Conservation (phyloP, 176 grass and related monocot species). For the Oryza coarctata region DNA sequence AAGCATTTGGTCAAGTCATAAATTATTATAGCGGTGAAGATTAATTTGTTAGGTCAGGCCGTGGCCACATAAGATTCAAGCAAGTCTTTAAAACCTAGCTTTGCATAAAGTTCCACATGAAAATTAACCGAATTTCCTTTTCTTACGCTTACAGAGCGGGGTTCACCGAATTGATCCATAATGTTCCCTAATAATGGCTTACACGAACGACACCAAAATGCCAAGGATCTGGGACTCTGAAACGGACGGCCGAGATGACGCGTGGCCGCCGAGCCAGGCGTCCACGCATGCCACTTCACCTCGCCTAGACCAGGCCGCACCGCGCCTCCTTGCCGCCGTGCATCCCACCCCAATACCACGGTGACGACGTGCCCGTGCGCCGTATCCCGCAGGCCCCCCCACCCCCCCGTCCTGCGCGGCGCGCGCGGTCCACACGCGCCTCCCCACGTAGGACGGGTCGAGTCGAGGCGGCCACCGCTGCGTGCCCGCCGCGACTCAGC, state of each 20-base stretch:
- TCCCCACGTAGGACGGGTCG: background rate
- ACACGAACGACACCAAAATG: background rate
- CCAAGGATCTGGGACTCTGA: background rate
- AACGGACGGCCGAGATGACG: constrained; percentile 36
- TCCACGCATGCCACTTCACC: background rate
- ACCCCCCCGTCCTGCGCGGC: background rate
- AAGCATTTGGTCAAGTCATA: no score
- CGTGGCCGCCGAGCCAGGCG: background rate
- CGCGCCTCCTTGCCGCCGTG: background rate
- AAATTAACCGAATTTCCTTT: background rate
- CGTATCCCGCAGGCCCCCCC: background rate
- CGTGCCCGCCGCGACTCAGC: background rate
- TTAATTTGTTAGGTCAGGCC: no score
- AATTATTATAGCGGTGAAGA: background rate
- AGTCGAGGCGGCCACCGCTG: no score
- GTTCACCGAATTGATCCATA: background rate
- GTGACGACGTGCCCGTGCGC: constrained; percentile 2
- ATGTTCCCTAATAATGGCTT: no score
- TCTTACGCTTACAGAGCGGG: no score
- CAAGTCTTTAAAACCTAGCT: no score
- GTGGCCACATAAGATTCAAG: background rate
- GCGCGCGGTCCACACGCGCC: constrained; percentile 40
- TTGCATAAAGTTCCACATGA: no score
- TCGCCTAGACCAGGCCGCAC: background rate
- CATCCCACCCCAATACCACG: background rate